Base-by-base conservation (phyloP, 148 eudicot genomes). In the Cornus suecica region DNA sequence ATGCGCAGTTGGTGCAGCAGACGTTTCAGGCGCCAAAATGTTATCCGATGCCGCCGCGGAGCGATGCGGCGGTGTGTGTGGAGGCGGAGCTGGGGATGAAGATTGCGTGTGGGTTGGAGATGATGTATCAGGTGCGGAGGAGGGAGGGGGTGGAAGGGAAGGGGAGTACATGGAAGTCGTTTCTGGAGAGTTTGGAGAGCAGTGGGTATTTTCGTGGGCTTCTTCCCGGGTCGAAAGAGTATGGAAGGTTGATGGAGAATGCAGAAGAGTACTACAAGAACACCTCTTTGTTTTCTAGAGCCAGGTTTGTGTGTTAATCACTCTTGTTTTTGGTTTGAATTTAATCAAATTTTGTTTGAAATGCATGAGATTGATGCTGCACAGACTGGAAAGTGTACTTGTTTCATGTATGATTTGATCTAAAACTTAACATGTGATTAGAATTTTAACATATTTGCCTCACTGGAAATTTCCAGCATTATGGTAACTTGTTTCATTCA, bases 81-180 rank as follows among this genome's bases (percentile, higher is more conserved):
- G 97, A 91, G 82, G 97, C 99, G 7, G 99, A 95, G 77, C 66
- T 92, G 66, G 99, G 99, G 69, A 88, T 95, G 99, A 95, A 95
- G 88, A 89, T 95, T 69, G 85, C 93, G 11, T 88, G 96, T 76
- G 99, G 99, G 62, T 85, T 95, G 69, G 99, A 95, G 83, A 95
- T 95, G 99, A 78, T 95, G 84, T 95, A 95, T 87, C 99, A 92
- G 83, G 80, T 77, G 71, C 84, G 87, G 79, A 84, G 76, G 80
- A 83, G 80, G 72, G 87, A 86, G 5, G 97, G 94, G 18, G 86
- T 80, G 25, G 94, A 89, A 82, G 99, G 97, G 69, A 92, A 81
- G 66, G 99, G 99, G 70, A 80, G 86, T 37, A 86, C 92, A 18
- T 95, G 94, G 97, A 94, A 92, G 76, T 89, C 87, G 2, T 92